phyloP scores from a whole-genome alignment of 495 filamentous ascomycete species.

The Penicillium fimorum region DNA sequence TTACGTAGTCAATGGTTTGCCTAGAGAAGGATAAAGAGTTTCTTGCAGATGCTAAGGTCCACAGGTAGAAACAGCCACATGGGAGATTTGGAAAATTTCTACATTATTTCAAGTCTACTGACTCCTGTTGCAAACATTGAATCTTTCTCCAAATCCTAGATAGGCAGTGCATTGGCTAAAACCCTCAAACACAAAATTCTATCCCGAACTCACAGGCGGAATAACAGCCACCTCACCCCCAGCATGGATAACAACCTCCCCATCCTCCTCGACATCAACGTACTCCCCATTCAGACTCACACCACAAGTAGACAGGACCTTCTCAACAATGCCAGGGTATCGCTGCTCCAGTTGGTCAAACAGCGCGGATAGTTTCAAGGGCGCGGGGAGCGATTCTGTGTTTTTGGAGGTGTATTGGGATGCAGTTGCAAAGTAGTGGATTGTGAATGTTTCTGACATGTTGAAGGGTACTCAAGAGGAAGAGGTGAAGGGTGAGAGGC shows the following conservation, averaged over 20 bases:
- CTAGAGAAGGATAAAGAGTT: too few relatives aligned
- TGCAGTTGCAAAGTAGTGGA: conserved; percentile 86
- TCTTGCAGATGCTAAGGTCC: too few relatives aligned
- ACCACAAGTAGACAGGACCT: conserved; percentile 72
- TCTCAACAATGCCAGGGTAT: conserved; percentile 76
- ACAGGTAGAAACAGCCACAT: too few relatives aligned
- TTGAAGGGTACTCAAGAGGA: neutral
- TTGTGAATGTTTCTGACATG: conserved; percentile 53
- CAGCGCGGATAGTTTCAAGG: conserved; percentile 62
- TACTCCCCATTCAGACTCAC: conserved; percentile 88
- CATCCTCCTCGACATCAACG: conserved; percentile 60
- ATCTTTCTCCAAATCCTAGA: neutral
- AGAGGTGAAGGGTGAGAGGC: neutral
- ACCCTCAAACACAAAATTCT: neutral
- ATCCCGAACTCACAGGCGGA: conserved; percentile 81
- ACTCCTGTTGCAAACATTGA: too few relatives aligned
- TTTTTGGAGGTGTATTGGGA: conserved; percentile 69
- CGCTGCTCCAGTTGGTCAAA: conserved; percentile 70
- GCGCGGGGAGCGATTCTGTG: conserved; percentile 70
- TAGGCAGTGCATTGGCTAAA: neutral
- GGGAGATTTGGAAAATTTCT: too few relatives aligned
- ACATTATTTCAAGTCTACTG: too few relatives aligned
- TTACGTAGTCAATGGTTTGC: too few relatives aligned
- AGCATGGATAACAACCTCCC: conserved; percentile 55
- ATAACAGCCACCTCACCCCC: conserved; percentile 95